Base-by-base conservation (phyloP, 2,329 filamentous ascomycete genomes). In the Aureobasidium vineae region DNA sequence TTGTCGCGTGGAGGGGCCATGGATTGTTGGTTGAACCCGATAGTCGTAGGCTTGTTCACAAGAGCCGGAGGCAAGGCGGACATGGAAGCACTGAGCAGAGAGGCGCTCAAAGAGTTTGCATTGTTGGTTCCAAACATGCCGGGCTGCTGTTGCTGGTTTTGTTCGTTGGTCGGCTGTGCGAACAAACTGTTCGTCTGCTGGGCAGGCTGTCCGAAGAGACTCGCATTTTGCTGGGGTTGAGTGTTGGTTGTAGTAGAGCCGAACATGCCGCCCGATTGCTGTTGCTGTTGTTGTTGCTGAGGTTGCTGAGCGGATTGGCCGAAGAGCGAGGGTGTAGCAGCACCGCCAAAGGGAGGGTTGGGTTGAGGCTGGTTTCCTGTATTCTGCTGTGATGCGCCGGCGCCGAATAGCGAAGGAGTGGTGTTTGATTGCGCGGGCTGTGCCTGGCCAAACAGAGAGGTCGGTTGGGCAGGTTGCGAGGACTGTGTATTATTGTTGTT, bases 1-100 rank as follows among this genome's bases (percentile, higher is more conserved):
- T 92, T 92, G 74, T 92, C 88, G 71, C 83, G 57, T n/a, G 57
- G 38, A 40, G 50, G 49, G 49, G 40, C 53, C 66, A 67, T 65
- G 47, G 63, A 63, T 52, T 47, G 65, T 21, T 40, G 53, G 43
- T 31, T 65, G 52, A 65, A 65, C 3, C 63, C 63, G 23, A 65
- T 49, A 5, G 72, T 69, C 3, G 69, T 70, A 21, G 69, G 67
- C 45, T 52, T 63, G 43, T 47, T 49, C 53, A 70, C 43, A 53
- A 69, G 68, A 54, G 56, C 67, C 26, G 67, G 50, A 1, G 45
- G 53, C 19, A 72, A 67, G 41, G 68, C 68, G 15, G 60, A 63
- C 31, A 52, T 40, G 15, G 60, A 63, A 15, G 56, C 61, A 23
- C 66, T 60, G 21, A 71, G 63, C 1, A 71, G 28, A 36, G 72